Base-by-base conservation (phyloP, 345 rosid species). In the Gynandropsis gynandra region DNA sequence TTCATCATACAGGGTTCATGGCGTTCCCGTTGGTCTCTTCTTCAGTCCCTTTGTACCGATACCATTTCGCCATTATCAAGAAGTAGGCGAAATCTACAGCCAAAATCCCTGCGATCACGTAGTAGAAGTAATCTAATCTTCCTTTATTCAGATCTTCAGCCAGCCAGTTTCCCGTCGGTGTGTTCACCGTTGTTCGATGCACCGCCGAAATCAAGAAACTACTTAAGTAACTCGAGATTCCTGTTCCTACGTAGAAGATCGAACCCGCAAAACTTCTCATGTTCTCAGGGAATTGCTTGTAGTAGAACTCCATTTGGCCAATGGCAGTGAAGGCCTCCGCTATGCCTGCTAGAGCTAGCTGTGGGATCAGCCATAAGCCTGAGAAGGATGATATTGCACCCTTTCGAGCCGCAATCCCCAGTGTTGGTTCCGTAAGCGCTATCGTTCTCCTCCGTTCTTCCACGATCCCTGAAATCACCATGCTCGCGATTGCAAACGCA, bases 301-400 rank as follows among this genome's bases (percentile, higher is more conserved):
- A 76, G 63, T 70, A 76, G 48, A 76, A 76, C 47, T 70, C 81
- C 59, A 67, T 47, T 45, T 66, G 75, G 44, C 75, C 78, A 27
- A 69, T 59, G 0, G 67, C 58, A 39, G 63, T 64, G 49, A 72
- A 70, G 7, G 82, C 80, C 54, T 81, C 82, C 0, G 76, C 59
- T 10, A 76, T 12, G 59, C 87, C 87, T 17, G 66, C 73, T 1
- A 81, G 59, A 8, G 53, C 10, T n/a, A 78, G 63, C 61, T 78
- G 84, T 9, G 81, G 87, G 47, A 76, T 56, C 33, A 81, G 59
- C 81, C 76, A 74, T 34, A 65, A 53, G 33, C 74, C 84, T 7
- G 87, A 70, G 74, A 78, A 69, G 13, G 84, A 76, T 0, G 83
- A 77, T 40, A 81, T 66, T 10, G 65, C 74, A 15, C 87, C 81